phyloP scores from a whole-genome alignment of 768 basidiomycete species.

The Mycena maculata region DNA sequence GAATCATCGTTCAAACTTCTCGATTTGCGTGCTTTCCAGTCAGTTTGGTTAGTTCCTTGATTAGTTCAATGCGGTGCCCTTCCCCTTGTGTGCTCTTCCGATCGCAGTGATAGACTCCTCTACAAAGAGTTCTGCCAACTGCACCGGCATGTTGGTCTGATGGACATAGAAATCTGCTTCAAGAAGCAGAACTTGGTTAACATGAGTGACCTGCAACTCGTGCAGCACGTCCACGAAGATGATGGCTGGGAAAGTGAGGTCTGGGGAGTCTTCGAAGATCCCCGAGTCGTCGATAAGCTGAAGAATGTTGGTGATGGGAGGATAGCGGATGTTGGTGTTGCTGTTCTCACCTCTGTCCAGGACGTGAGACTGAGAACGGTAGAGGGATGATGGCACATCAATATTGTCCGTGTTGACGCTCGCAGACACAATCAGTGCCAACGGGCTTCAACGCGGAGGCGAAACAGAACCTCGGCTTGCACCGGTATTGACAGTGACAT shows the following conservation, averaged over 20 bases:
- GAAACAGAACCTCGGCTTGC: not conserved
- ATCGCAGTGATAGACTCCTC: not conserved
- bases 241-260: not conserved
- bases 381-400: not conserved
- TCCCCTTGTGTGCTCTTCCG: slow-evolving; percentile 1
- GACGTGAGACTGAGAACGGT: not conserved
- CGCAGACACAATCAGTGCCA: slow-evolving; percentile 6
- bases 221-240: not conserved
- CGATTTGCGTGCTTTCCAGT: no score
- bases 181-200: slow-evolving; percentile 1
- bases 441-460: slow-evolving; percentile 15
- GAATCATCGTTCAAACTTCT: not conserved
- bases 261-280: not conserved
- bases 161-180: not conserved
- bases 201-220: not conserved
- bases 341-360: not conserved
- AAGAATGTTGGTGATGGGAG: not conserved
- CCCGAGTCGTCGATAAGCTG: slow-evolving; percentile 7
- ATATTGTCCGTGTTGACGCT: not conserved
- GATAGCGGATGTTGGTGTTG: not conserved
- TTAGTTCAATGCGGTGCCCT: not conserved
- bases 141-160: slow-evolving; percentile 6
- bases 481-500: slow-evolving; percentile 2
- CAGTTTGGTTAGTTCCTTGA: no score
- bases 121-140: slow-evolving; percentile 8